These are phyloP conservation scores for Thelonectria blattea DNA, from an alignment of 2,329 filamentous ascomycete genomes.

Conservation along the genomic window DNA sequence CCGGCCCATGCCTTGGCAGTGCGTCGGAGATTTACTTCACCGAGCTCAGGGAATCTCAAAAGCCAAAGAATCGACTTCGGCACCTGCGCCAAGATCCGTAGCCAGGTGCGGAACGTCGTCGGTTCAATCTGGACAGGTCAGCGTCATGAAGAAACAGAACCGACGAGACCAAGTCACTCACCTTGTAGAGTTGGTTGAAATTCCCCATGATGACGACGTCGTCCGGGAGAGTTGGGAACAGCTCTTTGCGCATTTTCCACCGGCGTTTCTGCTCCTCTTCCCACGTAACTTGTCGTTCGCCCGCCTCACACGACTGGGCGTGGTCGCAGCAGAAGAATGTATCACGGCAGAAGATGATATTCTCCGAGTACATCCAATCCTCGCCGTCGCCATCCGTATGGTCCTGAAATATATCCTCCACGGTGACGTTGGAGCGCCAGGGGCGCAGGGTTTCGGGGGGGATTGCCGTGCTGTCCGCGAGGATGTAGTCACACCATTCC, in stretches of 20 bases:
- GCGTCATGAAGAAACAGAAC: not conserved
- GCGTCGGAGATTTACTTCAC: constrained; percentile 81
- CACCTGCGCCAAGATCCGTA: constrained; percentile 84
- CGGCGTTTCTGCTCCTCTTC: constrained; percentile 79
- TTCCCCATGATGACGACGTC: constrained; percentile 92
- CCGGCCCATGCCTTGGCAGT: constrained; percentile 87
- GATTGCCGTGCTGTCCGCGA: constrained; percentile 88
- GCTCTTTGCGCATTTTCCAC: constrained; percentile 91
- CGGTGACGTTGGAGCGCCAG: constrained; percentile 73
- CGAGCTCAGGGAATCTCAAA: constrained; percentile 92
- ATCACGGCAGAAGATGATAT: constrained; percentile 91
- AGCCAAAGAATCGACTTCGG: constrained; percentile 94
- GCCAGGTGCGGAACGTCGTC: constrained; percentile 93
- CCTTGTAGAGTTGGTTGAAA: constrained; percentile 99
- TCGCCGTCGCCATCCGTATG: constrained; percentile 73
- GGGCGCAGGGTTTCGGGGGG: constrained; percentile 82
- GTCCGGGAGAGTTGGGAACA: constrained; percentile 84
- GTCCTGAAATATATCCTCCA: constrained; percentile 72
- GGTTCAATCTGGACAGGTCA: constrained; percentile 78
- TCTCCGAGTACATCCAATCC: constrained; percentile 95
- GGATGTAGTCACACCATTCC: constrained; percentile 97
- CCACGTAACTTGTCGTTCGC: constrained; percentile 75
- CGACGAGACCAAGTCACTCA: constrained; percentile 47
- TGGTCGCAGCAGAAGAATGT: constrained; percentile 99
- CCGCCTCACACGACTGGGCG: constrained; percentile 81